A percentile compares a stretch with the other conserved stretches of the same genome.
phyloP scores from a whole-genome alignment of 306 rosid species.

The Albizia julibrissin region DNA sequence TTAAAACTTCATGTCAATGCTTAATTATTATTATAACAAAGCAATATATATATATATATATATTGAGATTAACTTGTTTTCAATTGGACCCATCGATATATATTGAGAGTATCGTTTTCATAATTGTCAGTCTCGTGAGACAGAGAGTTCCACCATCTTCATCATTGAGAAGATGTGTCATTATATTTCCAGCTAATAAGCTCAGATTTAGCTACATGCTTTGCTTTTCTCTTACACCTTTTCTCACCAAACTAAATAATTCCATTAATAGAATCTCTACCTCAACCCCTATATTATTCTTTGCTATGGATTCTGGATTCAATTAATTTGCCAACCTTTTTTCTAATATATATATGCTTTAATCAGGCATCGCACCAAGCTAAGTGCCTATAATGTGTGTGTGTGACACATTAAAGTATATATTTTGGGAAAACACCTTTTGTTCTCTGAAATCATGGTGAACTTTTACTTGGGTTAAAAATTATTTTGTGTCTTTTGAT shows the following conservation, averaged over 20 bases:
- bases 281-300: no score
- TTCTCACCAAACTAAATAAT: background rate
- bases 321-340: background rate
- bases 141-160: conserved; percentile 45
- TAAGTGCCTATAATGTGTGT: no score
- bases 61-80: background rate
- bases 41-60: background rate
- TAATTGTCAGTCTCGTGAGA: background rate
- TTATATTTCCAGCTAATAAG: conserved; percentile 45
- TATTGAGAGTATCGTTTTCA: background rate
- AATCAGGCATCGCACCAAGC: no score
- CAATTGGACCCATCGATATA: conserved; percentile 36
- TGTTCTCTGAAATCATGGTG: no score
- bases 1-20: conserved; percentile 49
- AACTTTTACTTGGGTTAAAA: no score
- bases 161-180: conserved; percentile 43
- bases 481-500: no score
- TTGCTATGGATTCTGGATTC: background rate
- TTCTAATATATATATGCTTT: no score
- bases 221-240: conserved; percentile 17
- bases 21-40: background rate
- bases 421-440: no score
- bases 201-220: conserved; percentile 25
- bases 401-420: no score
- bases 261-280: no score